Evolutionary conservation across 257 asterid genomes (phyloP), one percentile per base, ranked within the genome.

Genomic region (Capsicum rhomboideum): DNA sequence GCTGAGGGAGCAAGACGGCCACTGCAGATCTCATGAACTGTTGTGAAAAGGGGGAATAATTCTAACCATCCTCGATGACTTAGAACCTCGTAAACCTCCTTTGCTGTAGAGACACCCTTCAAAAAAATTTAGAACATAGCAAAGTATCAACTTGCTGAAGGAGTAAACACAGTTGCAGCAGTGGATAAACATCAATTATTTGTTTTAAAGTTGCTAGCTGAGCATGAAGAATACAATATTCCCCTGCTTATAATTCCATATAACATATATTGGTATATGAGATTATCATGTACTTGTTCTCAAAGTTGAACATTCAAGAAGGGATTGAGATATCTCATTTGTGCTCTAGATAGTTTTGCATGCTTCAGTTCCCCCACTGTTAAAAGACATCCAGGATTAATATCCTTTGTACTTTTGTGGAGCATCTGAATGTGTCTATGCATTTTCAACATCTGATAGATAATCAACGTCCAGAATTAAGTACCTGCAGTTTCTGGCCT

Each of bases 401-500:
- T 40, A 20, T 71, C 55, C 20, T 71, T 28, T 77, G 1, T 77
- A 77, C 28, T 50, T 77, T 77, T 77, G 64, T 77, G 82, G 34
- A 20, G 55, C 55, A 10, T 77, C 16, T 77, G 46, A 50, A 77
- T 11, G n/a, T 50, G 28, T 16, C 9, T 28, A 50, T 26, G 63
- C 63, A 77, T 50, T 77, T 77, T 77, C 46, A 49, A 28, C 17
- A 77, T 18, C 82, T 50, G 82, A 28, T 28, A 77, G 10, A 50
- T 26, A 50, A 77, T 18, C 61, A 63, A 64, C 11, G 11, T 6
- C 21, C 46, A 56, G 6, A 20, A 1, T 17, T 9, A 31, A 54
- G 50, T 84, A 93, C 99, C 98, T 95, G 98, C 82, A 95, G 88
- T 84, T 95, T 95, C 87, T 95, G 98, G 82, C 99, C 99, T 88